These are phyloP conservation scores for Magnolia kwangsiensis DNA, from an alignment of 164 flowering plant genomes.

Conservation along the genomic window DNA sequence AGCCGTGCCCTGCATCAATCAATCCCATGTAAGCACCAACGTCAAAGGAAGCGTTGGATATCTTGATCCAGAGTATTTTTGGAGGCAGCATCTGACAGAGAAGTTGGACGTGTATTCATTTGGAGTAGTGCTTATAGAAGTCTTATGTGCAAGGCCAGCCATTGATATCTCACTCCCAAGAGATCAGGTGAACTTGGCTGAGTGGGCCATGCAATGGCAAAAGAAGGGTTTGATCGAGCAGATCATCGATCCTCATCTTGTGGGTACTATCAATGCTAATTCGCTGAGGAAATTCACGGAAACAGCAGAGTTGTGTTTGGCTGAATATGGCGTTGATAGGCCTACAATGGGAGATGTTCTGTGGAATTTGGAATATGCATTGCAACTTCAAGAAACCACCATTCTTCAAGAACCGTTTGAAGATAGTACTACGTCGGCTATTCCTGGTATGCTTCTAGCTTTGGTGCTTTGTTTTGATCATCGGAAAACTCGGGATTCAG, in stretches of 20 bases:
- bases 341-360: conserved; percentile 27
- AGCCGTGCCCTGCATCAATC: neutral
- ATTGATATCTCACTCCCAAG: conserved; percentile 53
- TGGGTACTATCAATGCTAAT: conserved; percentile 39
- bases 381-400: neutral
- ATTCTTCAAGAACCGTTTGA: too few species aligned
- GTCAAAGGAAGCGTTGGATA: conserved; percentile 28
- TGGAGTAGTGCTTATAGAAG: conserved; percentile 23
- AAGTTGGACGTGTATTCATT: conserved; percentile 23
- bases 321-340: conserved; percentile 69
- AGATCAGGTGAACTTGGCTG: conserved; percentile 70
- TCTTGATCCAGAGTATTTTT: conserved; percentile 24
- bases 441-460: conserved; percentile 95
- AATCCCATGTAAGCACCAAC: conserved; percentile 1
- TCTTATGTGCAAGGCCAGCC: conserved; percentile 60
- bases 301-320: conserved; percentile 68
- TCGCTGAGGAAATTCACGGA: conserved; percentile 59
- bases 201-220: conserved; percentile 67
- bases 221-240: conserved; percentile 47
- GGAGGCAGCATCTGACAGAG: conserved; percentile 19
- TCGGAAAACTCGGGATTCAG: conserved; percentile 52
- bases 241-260: conserved; percentile 54
- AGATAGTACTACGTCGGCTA: conserved; percentile 39
- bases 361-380: neutral
- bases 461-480: conserved; percentile 87